A percentile compares a stretch with the other conserved stretches of the same genome.
Evolutionary conservation across 805 yeast species (phyloP).

Genomic region (Metschnikowia koreensis): DNA sequence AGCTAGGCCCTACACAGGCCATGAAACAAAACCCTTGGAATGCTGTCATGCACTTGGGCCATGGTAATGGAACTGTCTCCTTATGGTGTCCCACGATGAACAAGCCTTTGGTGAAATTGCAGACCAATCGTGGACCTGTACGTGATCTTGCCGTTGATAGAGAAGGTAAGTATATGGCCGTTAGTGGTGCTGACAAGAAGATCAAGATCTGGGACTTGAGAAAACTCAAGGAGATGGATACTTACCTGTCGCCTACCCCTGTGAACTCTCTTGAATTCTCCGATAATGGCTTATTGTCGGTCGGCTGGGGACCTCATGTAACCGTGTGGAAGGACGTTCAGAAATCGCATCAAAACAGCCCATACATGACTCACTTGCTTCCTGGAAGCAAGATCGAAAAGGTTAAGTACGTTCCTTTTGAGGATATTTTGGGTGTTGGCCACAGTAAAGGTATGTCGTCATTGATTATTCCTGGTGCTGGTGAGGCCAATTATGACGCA

Average conservation of each 20-base stretch:
- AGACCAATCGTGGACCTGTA: slow-evolving; percentile 83
- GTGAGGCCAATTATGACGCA: slow-evolving; percentile 97
- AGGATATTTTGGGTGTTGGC: slow-evolving; percentile 92
- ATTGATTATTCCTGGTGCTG: slow-evolving; percentile 92
- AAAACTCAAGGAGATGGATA: slow-evolving; percentile 70
- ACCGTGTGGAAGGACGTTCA: slow-evolving; percentile 90
- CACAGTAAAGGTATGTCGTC: slow-evolving; percentile 71
- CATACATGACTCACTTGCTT: slow-evolving; percentile 87
- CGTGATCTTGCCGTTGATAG: slow-evolving; percentile 83
- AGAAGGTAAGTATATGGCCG: slow-evolving; percentile 92
- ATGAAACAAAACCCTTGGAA: slow-evolving; percentile 94
- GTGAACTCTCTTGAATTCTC: slow-evolving; percentile 77
- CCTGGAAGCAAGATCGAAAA: slow-evolving; percentile 74
- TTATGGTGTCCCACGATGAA: slow-evolving; percentile 91
- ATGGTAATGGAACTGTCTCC: slow-evolving; percentile 86
- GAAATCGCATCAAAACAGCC: slow-evolving; percentile 67
- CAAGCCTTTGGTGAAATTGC: slow-evolving; percentile 79
- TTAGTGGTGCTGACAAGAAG: slow-evolving; percentile 81
- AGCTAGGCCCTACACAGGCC: slow-evolving; percentile 84
- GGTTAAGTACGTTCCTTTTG: slow-evolving; percentile 83
- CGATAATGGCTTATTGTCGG: slow-evolving; percentile 81
- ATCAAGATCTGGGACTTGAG: slow-evolving; percentile 93
- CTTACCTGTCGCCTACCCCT: slow-evolving; percentile 77
- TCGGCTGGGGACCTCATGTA: slow-evolving; percentile 95
- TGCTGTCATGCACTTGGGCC: slow-evolving; percentile 92